Percentiles rank a stretch among this genome's conserved stretches.
phyloP scores from a whole-genome alignment of 768 basidiomycete species.

The Suillus lakei region DNA sequence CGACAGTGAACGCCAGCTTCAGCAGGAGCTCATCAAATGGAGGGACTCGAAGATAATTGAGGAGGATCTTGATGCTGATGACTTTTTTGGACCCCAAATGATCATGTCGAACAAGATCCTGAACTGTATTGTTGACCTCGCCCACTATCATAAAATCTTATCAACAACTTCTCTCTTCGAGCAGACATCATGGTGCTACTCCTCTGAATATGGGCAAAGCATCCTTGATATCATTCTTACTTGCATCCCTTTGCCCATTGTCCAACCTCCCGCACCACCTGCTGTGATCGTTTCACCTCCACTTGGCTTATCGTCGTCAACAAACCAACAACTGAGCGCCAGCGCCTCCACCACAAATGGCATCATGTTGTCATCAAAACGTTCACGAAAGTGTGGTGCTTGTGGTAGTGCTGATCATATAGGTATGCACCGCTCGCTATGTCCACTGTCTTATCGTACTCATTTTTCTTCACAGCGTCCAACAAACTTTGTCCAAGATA shows the following conservation, averaged over 20 bases:
- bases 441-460: no score
- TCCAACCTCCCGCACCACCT: no score
- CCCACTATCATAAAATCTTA: conserved; percentile 11
- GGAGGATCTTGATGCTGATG: conserved; percentile 1
- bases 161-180: conserved; percentile 1
- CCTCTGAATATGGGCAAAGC: conserved; percentile 13
- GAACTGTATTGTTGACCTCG: conserved; percentile 31
- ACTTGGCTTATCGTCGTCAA: no score
- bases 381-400: no score
- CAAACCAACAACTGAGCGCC: no score
- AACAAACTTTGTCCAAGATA: no score
- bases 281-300: no score
- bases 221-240: background rate
- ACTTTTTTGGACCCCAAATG: conserved; percentile 14
- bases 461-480: no score
- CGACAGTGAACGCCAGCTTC: background rate
- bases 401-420: no score
- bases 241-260: background rate
- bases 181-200: conserved; percentile 28
- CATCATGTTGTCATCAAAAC: no score
- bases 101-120: conserved; percentile 25
- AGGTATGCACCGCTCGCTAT: no score
- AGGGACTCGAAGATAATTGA: conserved; percentile 8
- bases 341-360: no score
- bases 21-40: conserved; percentile 1